Evolutionary conservation across 2,329 filamentous ascomycete species (phyloP).

Genomic region (Fusarium sarcochroum): DNA sequence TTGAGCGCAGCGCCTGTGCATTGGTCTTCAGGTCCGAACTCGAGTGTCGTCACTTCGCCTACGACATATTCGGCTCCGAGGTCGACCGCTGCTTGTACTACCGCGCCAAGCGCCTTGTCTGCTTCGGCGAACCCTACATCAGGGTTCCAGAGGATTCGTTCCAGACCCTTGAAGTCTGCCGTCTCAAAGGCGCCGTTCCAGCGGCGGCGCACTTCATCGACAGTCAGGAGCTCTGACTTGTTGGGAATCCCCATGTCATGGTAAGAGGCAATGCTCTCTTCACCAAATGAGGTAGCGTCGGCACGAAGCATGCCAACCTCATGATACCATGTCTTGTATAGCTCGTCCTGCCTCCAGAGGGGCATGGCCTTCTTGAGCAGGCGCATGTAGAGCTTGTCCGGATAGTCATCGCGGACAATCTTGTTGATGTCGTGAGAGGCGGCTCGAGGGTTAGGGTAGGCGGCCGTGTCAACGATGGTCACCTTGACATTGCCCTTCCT

Average conservation of each 20-base stretch:
- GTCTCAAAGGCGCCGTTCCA: conserved; percentile 71
- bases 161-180: conserved; percentile 68
- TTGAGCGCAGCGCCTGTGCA: conserved; percentile 65
- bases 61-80: conserved; percentile 69
- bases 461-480: conserved; percentile 55
- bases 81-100: conserved; percentile 66
- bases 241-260: conserved; percentile 57
- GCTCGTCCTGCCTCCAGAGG: conserved; percentile 58
- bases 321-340: conserved; percentile 69
- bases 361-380: conserved; percentile 59
- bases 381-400: conserved; percentile 57
- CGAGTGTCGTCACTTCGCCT: conserved; percentile 62
- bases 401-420: conserved; percentile 60
- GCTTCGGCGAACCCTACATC: conserved; percentile 72
- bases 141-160: conserved; percentile 69
- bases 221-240: conserved; percentile 56
- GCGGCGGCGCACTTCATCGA: conserved; percentile 66
- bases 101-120: conserved; percentile 67
- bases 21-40: conserved; percentile 61
- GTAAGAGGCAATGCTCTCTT: conserved; percentile 59
- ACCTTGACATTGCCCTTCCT: conserved; percentile 49
- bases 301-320: conserved; percentile 68
- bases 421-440: conserved; percentile 65
- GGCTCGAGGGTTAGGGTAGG: conserved; percentile 56
- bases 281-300: conserved; percentile 59